Evolutionary conservation across 176 grass and related monocot genomes (phyloP), one percentile per base, ranked within the genome.

Genomic region (Aechmea fasciata): DNA sequence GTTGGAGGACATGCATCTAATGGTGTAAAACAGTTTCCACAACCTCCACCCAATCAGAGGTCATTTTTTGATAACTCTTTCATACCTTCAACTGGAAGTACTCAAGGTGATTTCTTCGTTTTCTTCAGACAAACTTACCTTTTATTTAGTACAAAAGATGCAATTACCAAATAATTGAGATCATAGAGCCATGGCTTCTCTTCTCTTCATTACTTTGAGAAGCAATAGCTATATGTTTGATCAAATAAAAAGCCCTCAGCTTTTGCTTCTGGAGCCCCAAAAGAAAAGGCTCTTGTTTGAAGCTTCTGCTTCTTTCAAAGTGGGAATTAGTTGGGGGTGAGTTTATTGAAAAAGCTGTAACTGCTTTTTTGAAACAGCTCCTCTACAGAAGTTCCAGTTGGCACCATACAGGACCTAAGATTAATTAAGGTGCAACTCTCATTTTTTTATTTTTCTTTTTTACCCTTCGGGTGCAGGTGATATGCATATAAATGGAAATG

Each of bases 391-490:
- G 26, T 65, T 28, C 13, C 41, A 72, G 68, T 49, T n/a, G n/a
- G 28, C 11, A 74, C 10, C 26, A 59, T 19, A 22, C 67, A 69
- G 47, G 64, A 7, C 49, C 11, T 22, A 68, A 50, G 5, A 70
- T 51, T 10, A 66, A 54, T 80, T 54, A 41, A 41, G 33, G 6
- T 41, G 33, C 33, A 41, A 8, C 33, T 41, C 4, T 41, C 33
- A 41, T 7, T 7, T 41, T 33, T 41, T 70, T 69, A 2, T 52
- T 49, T 55, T 52, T 23, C 22, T 23, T 71, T 19, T 81, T 57
- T 83, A 70, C 47, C 50, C 59, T 24, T 65, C 75, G 52, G 33
- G 33, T 41, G 22, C 67, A 96, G 91, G 87, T 85, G 84, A 85
- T 73, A 61, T 87, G 50, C 63, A 78, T 81, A 72, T 90, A 76